A percentile compares a stretch with the other conserved stretches of the same genome.
phyloP scores from a whole-genome alignment of 257 asterid species.

The Nicotiana paniculata region DNA sequence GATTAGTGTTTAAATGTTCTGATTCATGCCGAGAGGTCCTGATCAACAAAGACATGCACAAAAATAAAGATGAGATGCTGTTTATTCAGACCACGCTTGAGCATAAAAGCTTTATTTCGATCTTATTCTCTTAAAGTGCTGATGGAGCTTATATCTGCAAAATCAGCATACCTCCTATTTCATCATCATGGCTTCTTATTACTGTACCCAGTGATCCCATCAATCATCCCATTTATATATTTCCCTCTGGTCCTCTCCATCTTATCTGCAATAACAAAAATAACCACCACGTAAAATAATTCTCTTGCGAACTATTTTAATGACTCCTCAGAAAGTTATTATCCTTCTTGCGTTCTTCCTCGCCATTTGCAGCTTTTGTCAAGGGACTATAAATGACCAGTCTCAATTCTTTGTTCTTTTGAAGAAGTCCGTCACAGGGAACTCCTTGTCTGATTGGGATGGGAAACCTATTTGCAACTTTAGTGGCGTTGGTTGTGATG shows the following conservation, averaged over 20 bases:
- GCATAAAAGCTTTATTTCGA: conserved; percentile 20
- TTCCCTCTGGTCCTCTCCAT: conserved; percentile 25
- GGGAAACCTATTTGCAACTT: conserved; percentile 32
- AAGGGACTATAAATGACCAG: conserved; percentile 23
- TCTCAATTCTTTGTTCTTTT: conserved; percentile 41
- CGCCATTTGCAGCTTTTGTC: conserved; percentile 16
- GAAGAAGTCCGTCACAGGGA: conserved; percentile 36
- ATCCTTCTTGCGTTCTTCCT: conserved; percentile 19
- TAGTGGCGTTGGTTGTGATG: conserved; percentile 57
- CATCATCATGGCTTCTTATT: conserved; percentile 20
- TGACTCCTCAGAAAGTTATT: conserved; percentile 30
- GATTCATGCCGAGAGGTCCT: conserved; percentile 6
- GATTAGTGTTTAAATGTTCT: conserved; percentile 9
- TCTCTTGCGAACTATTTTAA: background rate
- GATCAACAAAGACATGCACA: conserved; percentile 1
- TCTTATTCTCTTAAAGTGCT: conserved; percentile 38
- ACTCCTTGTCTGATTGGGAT: conserved; percentile 40
- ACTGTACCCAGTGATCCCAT: conserved; percentile 28
- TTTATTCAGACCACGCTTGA: conserved; percentile 14
- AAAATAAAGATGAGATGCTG: conserved; percentile 22
- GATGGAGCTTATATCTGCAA: conserved; percentile 59
- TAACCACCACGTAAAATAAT: conserved; percentile 3
- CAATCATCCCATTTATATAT: conserved; percentile 46
- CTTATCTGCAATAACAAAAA: conserved; percentile 22
- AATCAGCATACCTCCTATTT: conserved; percentile 42